Base-by-base conservation (phyloP, 2,329 filamentous ascomycete species). In the Aspergillus sp. region DNA sequence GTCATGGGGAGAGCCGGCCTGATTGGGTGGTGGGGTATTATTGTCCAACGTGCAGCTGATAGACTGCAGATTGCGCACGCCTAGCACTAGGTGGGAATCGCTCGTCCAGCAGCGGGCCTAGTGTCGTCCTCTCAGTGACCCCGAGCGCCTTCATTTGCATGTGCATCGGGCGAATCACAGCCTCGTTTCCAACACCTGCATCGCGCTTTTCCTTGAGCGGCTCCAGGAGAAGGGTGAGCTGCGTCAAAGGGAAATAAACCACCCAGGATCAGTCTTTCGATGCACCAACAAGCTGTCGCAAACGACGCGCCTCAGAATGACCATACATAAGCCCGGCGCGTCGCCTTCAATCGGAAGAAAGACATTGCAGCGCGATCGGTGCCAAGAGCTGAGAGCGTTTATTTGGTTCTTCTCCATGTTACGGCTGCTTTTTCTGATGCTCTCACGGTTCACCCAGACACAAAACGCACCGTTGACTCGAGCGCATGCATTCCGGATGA, bases 1-100 rank as follows among this genome's bases (percentile, higher is more conserved):
- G 46, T 43, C 53, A 55, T 58, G 52, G 58, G 62, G 45, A 57
- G 54, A 50, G 52, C 56, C 47, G 43, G 52, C 55, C 31, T 56
- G 47, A 53, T 40, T 58, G 52, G 46, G 45, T 52, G 52, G 51
- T 57, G 57, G 55, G 51, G 59, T 41, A 43, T 46, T 40, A 47
- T 40, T 52, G 25, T 47, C 17, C 57, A 62, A 55, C 58, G 64
- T 64, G 65, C 65, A 67, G 65, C 59, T 61, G 65, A 67, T 67
- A 64, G 64, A 60, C 48, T 40, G 48, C 35, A 37, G 14, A 49
- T 15, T n/a, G 51, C 14, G 52, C 35, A 9, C 43, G 52, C 44
- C 44, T 55, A 39, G 37, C n/a, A 17, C 40, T 17, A 43, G 40
- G 9, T 21, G 19, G n/a, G 40, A 43, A 43, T 43, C 40, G n/a